These are phyloP conservation scores for Pugionium dolabratum DNA, from an alignment of 345 rosid species.

Conservation along the genomic window DNA sequence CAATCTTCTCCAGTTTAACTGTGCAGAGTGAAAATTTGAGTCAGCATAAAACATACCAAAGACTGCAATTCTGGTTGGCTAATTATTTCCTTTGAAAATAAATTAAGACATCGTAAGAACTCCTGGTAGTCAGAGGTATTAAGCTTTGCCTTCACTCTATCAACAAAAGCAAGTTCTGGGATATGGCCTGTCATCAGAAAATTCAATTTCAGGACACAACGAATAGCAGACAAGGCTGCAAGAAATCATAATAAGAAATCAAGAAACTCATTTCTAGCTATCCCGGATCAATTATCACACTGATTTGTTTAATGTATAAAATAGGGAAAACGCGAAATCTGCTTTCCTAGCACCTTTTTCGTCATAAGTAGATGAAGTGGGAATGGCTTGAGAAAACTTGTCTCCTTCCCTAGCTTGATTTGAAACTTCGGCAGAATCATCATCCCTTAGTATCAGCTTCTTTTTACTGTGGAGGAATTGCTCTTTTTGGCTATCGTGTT, in stretches of 20 bases:
- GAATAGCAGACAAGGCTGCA: neutral
- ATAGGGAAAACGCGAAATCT: constrained; percentile 33
- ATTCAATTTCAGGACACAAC: constrained; percentile 21
- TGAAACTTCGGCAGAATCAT: constrained; percentile 52
- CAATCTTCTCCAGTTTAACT: neutral
- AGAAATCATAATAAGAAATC: neutral
- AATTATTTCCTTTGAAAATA: constrained; percentile 80
- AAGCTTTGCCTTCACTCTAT: constrained; percentile 81
- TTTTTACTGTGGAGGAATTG: constrained; percentile 56
- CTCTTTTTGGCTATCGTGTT: constrained; percentile 63
- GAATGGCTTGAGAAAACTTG: constrained; percentile 53
- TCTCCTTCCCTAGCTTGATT: constrained; percentile 65
- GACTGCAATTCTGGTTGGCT: constrained; percentile 71
- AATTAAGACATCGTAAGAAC: constrained; percentile 82
- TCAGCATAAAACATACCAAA: constrained; percentile 57
- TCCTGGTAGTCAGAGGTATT: constrained; percentile 68
- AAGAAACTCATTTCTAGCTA: constrained; percentile 10
- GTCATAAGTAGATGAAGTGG: constrained; percentile 58
- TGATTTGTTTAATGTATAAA: neutral
- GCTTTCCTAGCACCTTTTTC: constrained; percentile 71
- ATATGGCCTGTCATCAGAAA: constrained; percentile 55
- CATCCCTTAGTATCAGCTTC: constrained; percentile 46
- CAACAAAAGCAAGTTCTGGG: constrained; percentile 79
- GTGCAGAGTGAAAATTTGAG: constrained; percentile 2
- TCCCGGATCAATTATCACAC: neutral